Evolutionary conservation across 441 rosid species (phyloP).

Genomic region (Geranium incanum): DNA sequence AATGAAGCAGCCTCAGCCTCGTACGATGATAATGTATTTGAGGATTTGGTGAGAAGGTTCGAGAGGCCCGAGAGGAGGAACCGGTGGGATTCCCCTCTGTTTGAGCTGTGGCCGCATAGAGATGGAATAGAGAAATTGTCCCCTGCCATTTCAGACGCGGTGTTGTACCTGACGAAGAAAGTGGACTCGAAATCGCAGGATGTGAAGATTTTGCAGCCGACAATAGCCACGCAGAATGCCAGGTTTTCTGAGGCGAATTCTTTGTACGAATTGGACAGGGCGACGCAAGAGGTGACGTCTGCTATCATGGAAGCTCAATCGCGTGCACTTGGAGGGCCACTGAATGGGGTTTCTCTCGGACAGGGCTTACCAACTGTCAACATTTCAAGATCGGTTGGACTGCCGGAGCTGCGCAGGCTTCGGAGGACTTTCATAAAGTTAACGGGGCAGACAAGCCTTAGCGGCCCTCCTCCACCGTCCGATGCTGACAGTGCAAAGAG

Average conservation of each 20-base stretch:
- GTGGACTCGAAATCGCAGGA: slow-evolving; percentile 64
- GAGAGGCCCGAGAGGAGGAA: slow-evolving; percentile 85
- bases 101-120: slow-evolving; percentile 54
- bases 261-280: slow-evolving; percentile 71
- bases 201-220: slow-evolving; percentile 74
- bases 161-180: slow-evolving; percentile 66
- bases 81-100: slow-evolving; percentile 94
- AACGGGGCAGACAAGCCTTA: slow-evolving; percentile 83
- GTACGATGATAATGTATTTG: slow-evolving; percentile 57
- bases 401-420: slow-evolving; percentile 79
- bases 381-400: slow-evolving; percentile 58
- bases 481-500: slow-evolving; percentile 86
- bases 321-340: slow-evolving; percentile 62
- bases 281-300: slow-evolving; percentile 74
- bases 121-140: slow-evolving; percentile 56
- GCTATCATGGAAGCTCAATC: slow-evolving; percentile 69
- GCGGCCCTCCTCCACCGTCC: slow-evolving; percentile 73
- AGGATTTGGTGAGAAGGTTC: slow-evolving; percentile 68
- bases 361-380: slow-evolving; percentile 50
- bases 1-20: slow-evolving; percentile 49
- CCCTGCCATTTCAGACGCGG: slow-evolving; percentile 55
- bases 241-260: slow-evolving; percentile 77
- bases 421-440: slow-evolving; percentile 72
- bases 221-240: slow-evolving; percentile 68
- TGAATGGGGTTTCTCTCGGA: slow-evolving; percentile 52